A percentile compares a stretch with the other conserved stretches of the same genome.
These are phyloP conservation scores for Wickerhamiella cacticola DNA, from an alignment of 805 yeast genomes.

Conservation along the genomic window DNA sequence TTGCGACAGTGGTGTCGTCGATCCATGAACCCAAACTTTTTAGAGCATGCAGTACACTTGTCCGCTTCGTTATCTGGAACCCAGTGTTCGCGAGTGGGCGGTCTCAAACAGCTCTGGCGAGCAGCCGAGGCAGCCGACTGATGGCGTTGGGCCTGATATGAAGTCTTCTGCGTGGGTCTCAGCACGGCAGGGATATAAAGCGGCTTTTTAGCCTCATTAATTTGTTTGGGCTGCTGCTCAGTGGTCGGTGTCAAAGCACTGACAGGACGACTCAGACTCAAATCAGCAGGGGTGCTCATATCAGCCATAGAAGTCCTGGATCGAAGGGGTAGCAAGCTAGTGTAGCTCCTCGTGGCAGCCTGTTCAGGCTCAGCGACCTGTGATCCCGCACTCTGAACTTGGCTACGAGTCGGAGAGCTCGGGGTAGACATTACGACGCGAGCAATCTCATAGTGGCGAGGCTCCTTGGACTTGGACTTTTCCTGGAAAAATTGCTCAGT, in stretches of 20 bases:
- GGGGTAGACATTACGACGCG: constrained; percentile 15
- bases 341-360: neutral
- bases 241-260: constrained; percentile 14
- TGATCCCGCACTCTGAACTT: neutral
- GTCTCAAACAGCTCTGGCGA: constrained; percentile 19
- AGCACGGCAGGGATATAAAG: constrained; percentile 85
- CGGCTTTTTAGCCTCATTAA: constrained; percentile 73
- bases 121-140: constrained; percentile 19
- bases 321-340: constrained; percentile 5
- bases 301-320: neutral
- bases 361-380: neutral
- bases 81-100: constrained; percentile 32
- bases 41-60: constrained; percentile 57
- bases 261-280: constrained; percentile 8
- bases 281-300: neutral
- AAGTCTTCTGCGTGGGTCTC: constrained; percentile 33
- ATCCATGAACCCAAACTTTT: constrained; percentile 62
- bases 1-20: constrained; percentile 75
- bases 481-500: constrained; percentile 11
- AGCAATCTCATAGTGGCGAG: constrained; percentile 16
- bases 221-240: constrained; percentile 39
- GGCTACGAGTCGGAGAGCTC: constrained; percentile 4
- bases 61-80: constrained; percentile 53
- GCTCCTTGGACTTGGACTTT: constrained; percentile 11
- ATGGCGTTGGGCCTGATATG: constrained; percentile 23